Base-by-base conservation (phyloP, 2,329 filamentous ascomycete species). In the Fusarium oxysporum region DNA sequence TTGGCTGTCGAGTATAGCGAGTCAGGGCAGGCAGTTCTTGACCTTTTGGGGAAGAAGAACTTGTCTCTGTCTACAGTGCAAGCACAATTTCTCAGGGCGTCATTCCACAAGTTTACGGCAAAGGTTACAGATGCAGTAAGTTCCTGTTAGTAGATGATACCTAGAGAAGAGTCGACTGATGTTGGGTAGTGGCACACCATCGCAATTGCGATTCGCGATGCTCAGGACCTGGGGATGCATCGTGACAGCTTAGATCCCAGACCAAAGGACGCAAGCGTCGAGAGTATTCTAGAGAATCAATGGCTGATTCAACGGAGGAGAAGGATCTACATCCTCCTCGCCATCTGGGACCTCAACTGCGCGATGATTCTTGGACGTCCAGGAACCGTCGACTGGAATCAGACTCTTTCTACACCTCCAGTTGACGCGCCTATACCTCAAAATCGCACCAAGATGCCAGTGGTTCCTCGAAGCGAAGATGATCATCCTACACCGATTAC, bases 201-300 rank as follows among this genome's bases (percentile, higher is more conserved):
- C 35, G 87, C 87, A 2, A 83, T 85, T 28, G 86, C 87, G 1
- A 90, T 91, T 62, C 83, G 88, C 44, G 89, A 91, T 76, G 90
- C 88, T 0, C 89, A 91, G 76, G 89, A 91, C 72, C 85, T 91
- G 44, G 90, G 89, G 17, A 81, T 92, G 74, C 87, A 92, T 71
- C 84, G 86, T 17, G 86, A 88, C 69, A 83, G 81, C 40, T 79
- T 86, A 33, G 87, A 90, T 70, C 87, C 87, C 1, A 84, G 85
- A 54, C 85, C 87, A 6, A 80, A 78, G 19, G 80, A 85, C 40
- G 80, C 84, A 43, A 85, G 83, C 43, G 78, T 84, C 9, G 87
- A 88, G 65, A 84, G 85, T 37, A 80, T 86, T 5, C 79, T 90
- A 21, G 85, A 88, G 66, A 89, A 87, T 65, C 83, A 90, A 72